Percentiles rank a stretch among this genome's conserved stretches.
Conservation (phyloP, 495 filamentous ascomycete species). For the Corynascus novoguineensis region DNA sequence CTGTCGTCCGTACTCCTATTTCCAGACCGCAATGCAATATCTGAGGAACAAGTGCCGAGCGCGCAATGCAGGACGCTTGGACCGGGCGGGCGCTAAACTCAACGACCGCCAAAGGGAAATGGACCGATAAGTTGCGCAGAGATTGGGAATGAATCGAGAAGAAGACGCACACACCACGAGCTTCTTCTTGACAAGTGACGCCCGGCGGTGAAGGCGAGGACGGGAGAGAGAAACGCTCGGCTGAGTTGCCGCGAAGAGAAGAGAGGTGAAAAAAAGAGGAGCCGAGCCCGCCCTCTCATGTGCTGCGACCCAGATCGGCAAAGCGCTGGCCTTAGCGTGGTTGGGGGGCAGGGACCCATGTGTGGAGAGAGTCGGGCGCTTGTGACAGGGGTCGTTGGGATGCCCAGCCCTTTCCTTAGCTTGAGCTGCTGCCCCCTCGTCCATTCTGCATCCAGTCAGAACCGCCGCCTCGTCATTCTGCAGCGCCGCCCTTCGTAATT, state of each 20-base stretch:
- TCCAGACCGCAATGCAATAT: neutral
- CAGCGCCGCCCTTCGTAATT: neutral
- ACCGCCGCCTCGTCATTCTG: neutral
- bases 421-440: neutral
- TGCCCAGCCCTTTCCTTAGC: neutral
- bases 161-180: neutral
- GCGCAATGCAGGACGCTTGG: constrained; percentile 6
- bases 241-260: neutral
- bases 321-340: constrained; percentile 2
- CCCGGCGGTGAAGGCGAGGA: neutral
- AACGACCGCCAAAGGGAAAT: neutral
- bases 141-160: neutral
- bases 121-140: neutral
- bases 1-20: neutral
- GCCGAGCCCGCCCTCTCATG: constrained; percentile 9
- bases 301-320: constrained; percentile 6
- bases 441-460: constrained; percentile 3
- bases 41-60: neutral
- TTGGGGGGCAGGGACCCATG: neutral
- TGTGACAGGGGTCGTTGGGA: neutral
- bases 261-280: constrained; percentile 12
- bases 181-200: neutral
- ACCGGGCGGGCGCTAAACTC: neutral
- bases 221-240: constrained; percentile 1
- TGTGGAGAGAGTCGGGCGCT: neutral